These are phyloP conservation scores for Tephrocybe sp. DNA, from an alignment of 768 basidiomycete species.

Conservation along the genomic window DNA sequence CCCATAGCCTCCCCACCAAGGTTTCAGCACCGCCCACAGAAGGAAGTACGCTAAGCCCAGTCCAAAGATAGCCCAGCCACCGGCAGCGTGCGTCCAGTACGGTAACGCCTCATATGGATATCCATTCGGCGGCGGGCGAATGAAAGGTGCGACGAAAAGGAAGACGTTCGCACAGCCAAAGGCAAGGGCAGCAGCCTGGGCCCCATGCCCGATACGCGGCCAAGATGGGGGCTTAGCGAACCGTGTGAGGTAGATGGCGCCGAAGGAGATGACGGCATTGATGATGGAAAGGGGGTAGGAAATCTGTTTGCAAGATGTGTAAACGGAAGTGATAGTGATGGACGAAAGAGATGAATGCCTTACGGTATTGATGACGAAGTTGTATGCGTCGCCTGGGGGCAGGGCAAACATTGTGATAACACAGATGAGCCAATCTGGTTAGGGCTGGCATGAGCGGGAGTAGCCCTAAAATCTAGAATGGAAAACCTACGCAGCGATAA, in stretches of 20 bases:
- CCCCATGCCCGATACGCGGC: constrained; percentile 7
- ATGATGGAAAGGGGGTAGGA: constrained; percentile 43
- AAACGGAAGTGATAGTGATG: background rate
- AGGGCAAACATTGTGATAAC: constrained; percentile 27
- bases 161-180: constrained; percentile 55
- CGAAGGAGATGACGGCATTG: constrained; percentile 44
- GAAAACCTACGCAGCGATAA: constrained; percentile 43
- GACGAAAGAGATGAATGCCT: constrained; percentile 15
- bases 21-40: constrained; percentile 10
- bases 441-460: too few relatives aligned
- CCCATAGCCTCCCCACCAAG: constrained; percentile 10
- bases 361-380: constrained; percentile 50
- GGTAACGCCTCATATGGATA: constrained; percentile 44
- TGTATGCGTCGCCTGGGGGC: constrained; percentile 62
- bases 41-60: constrained; percentile 28
- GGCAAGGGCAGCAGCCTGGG: constrained; percentile 24
- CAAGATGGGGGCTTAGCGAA: constrained; percentile 7
- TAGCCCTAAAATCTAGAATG: constrained; percentile 12
- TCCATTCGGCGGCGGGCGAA: constrained; percentile 41
- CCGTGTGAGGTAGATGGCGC: constrained; percentile 34
- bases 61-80: constrained; percentile 27
- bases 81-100: constrained; percentile 40
- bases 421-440: constrained; percentile 28
- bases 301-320: constrained; percentile 13
- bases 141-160: constrained; percentile 42